Evolutionary conservation across 192 early-diverging fungal species (phyloP), one percentile per base, ranked within the genome.

Genomic region (Linnemannia hyalina): DNA sequence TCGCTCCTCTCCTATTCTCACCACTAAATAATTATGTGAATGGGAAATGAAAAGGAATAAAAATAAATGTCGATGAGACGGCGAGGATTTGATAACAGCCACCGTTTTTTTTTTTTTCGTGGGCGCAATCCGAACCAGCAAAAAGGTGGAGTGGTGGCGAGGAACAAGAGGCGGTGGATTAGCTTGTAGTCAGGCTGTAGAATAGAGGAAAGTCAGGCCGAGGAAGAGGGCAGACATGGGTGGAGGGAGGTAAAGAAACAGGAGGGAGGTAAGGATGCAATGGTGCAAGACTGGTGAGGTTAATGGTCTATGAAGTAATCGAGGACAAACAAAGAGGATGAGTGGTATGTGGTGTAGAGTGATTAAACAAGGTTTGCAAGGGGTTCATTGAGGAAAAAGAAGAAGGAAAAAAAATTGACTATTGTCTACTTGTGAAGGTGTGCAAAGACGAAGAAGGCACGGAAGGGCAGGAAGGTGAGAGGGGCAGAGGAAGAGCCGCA

Each of bases 321-420:
- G 68, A 73, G 47, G 52, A 69, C 26, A 54, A 46, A 70, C 26
- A 23, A 46, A 52, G 63, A 22, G 55, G 54, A 80, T 42, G 68
- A 70, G 41, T 52, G 60, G 32, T 44, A 68, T 70, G 52, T 46
- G 42, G 29, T 6, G 29, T 41, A 15, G 76, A 22, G 42, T 57
- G 68, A 44, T 68, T 38, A 77, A 77, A 77, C 76, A 77, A 77
- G 29, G 76, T 77, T 77, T 77, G 63, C 15, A 77, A 69, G 76
- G 76, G 76, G 76, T 68, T 76, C n/a, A 36, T 54, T 22, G 15
- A 52, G 26, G n/a, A 29, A 44, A 77, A 36, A 29, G 29, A 52
- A 46, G 18, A 0, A 4, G 15, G 36, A 49, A 52, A 35, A 26
- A 35, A 38, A 52, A 52, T 15, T 36, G 72, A 52, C 41, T 26